Conservation (phyloP, 208 protist genomes). For the Lotmaria passim region DNA sequence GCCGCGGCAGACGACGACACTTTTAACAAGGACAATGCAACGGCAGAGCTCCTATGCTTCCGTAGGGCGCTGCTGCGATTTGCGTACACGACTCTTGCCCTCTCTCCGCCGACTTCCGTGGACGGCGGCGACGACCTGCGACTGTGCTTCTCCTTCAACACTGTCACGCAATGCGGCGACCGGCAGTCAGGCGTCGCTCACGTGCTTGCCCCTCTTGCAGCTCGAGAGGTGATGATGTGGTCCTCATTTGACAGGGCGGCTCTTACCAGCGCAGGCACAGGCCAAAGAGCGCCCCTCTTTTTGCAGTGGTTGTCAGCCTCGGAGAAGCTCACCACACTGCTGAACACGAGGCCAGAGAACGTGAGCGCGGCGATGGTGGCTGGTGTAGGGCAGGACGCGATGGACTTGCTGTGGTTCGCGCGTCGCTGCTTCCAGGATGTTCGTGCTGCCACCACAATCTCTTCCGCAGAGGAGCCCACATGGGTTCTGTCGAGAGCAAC, state of each 20-base stretch:
- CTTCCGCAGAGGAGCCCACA: background rate
- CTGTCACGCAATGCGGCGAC: background rate
- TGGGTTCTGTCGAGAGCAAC: background rate
- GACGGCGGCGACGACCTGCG: background rate
- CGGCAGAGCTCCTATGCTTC: background rate
- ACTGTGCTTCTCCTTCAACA: background rate
- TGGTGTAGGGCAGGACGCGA: background rate
- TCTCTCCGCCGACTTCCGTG: background rate
- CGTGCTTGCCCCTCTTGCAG: background rate
- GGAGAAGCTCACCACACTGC: background rate
- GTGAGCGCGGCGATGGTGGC: background rate
- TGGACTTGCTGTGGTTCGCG: conserved; percentile 6
- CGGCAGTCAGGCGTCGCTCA: background rate
- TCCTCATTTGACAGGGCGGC: background rate
- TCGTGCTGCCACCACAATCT: background rate
- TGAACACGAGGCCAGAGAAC: background rate
- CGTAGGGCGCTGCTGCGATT: conserved; percentile 8
- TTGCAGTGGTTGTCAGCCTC: conserved; percentile 3
- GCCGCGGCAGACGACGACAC: no score
- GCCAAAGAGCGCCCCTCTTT: background rate
- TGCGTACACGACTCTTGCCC: background rate
- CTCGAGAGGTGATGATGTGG: conserved; percentile 13
- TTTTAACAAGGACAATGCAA: background rate
- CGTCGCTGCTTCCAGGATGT: conserved; percentile 14
- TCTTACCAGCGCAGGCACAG: background rate